Percentiles rank a stretch among this genome's conserved stretches.
These are phyloP conservation scores for Sherardia arvensis DNA, from an alignment of 257 asterid species.

Conservation along the genomic window DNA sequence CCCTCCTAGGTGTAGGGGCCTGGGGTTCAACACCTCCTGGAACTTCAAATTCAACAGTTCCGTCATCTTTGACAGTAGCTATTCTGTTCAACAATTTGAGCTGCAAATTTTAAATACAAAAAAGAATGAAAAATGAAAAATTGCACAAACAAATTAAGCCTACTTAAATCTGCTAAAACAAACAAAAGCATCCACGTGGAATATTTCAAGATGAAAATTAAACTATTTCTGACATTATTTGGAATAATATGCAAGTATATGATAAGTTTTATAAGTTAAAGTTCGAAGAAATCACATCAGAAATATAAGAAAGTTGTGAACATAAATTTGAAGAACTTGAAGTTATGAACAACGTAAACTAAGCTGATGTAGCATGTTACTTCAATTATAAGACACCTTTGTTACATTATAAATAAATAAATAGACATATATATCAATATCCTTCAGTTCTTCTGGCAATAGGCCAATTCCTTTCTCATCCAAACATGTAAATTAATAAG, in stretches of 20 bases:
- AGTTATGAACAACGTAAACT: too few relatives aligned
- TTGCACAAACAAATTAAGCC: conserved; percentile 6
- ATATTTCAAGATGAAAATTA: neutral
- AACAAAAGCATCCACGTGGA: neutral
- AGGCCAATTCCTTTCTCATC: neutral
- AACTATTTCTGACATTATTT: neutral
- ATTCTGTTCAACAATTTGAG: conserved; percentile 86
- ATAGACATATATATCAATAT: neutral
- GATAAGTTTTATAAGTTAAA: neutral
- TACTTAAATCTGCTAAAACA: neutral
- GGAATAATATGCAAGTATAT: neutral
- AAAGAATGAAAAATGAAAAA: conserved; percentile 15
- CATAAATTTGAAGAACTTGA: neutral
- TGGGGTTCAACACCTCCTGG: conserved; percentile 61
- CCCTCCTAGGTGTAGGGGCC: conserved; percentile 33
- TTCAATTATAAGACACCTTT: neutral
- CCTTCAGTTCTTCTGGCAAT: too few relatives aligned
- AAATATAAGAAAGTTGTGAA: neutral
- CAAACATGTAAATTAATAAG: neutral
- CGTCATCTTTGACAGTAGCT: conserved; percentile 82
- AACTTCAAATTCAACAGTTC: conserved; percentile 88
- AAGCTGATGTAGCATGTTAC: neutral
- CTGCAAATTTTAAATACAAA: conserved; percentile 64
- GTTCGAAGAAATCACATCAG: neutral
- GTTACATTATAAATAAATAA: neutral